Evolutionary conservation across 495 filamentous ascomycete species (phyloP).

Genomic region (Penicillium silybi): DNA sequence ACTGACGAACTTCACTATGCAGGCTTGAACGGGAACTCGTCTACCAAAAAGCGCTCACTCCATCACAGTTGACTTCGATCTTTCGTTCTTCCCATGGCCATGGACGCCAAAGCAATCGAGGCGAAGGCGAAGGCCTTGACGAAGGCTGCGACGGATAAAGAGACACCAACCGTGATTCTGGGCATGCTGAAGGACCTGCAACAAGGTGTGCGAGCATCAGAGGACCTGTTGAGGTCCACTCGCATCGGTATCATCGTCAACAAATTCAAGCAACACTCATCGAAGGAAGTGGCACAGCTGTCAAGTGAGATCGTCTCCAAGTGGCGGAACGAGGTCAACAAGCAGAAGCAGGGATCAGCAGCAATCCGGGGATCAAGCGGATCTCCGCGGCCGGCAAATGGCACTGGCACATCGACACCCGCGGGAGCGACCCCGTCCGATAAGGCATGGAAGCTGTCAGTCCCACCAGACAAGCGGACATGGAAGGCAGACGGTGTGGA

Average conservation of each 20-base stretch:
- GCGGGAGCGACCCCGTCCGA: constrained; percentile 41
- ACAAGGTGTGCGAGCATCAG: constrained; percentile 73
- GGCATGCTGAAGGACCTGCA: constrained; percentile 71
- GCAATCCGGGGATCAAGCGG: constrained; percentile 39
- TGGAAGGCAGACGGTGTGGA: constrained; percentile 78
- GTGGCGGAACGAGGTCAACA: constrained; percentile 80
- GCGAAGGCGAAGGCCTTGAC: constrained; percentile 65
- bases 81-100: constrained; percentile 30
- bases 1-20: neutral
- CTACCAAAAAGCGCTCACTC: neutral
- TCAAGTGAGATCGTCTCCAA: constrained; percentile 78
- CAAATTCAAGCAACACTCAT: constrained; percentile 68
- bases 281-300: constrained; percentile 69
- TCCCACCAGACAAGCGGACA: constrained; percentile 72
- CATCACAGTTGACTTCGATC: neutral
- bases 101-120: constrained; percentile 81
- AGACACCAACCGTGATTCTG: constrained; percentile 61
- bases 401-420: constrained; percentile 33
- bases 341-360: constrained; percentile 55
- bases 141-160: constrained; percentile 68
- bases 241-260: constrained; percentile 87
- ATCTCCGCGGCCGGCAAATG: constrained; percentile 40
- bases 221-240: constrained; percentile 80
- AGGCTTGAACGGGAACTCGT: constrained; percentile 1
- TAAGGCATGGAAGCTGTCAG: constrained; percentile 56